Evolutionary conservation across 495 filamentous ascomycete genomes (phyloP).

Genomic region (Xylaria bambusicola): DNA sequence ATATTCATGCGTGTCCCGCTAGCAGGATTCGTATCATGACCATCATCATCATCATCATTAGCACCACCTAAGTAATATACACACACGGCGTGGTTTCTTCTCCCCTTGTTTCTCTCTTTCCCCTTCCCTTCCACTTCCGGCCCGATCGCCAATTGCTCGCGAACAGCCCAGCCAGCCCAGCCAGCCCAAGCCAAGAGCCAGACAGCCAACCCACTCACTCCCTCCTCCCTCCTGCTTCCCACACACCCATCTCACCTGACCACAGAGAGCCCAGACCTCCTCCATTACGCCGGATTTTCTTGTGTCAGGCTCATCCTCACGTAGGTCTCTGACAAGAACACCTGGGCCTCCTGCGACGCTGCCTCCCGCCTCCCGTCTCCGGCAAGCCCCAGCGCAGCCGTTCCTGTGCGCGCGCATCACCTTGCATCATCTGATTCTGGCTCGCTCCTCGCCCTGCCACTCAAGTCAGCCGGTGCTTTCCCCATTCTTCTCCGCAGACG

Average conservation of each 20-base stretch:
- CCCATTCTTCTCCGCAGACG: slow-evolving; percentile 16
- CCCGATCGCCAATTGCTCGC: slow-evolving; percentile 1
- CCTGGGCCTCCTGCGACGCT: not conserved
- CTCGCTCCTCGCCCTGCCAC: not conserved
- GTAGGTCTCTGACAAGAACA: not conserved
- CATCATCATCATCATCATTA: not conserved
- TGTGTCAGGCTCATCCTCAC: not conserved
- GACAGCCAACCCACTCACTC: not conserved
- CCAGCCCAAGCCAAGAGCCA: too few species aligned
- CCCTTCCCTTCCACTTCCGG: not conserved
- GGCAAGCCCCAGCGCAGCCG: too few species aligned
- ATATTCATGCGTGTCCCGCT: too few species aligned
- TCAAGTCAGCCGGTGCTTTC: not conserved
- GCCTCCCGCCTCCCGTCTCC: slow-evolving; percentile 3
- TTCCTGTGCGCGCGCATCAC: too few species aligned
- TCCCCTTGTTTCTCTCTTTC: not conserved
- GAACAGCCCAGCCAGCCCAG: too few species aligned
- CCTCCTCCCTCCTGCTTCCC: not conserved
- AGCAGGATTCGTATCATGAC: too few species aligned
- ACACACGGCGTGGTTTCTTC: not conserved
- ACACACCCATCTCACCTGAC: not conserved
- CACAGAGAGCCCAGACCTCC: slow-evolving; percentile 15
- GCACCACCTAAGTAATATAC: not conserved
- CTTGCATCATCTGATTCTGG: slow-evolving; percentile 14
- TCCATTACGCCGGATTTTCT: not conserved